phyloP scores from a whole-genome alignment of 1,139 yeast genomes.

The Kurtzmaniella natalensis region DNA sequence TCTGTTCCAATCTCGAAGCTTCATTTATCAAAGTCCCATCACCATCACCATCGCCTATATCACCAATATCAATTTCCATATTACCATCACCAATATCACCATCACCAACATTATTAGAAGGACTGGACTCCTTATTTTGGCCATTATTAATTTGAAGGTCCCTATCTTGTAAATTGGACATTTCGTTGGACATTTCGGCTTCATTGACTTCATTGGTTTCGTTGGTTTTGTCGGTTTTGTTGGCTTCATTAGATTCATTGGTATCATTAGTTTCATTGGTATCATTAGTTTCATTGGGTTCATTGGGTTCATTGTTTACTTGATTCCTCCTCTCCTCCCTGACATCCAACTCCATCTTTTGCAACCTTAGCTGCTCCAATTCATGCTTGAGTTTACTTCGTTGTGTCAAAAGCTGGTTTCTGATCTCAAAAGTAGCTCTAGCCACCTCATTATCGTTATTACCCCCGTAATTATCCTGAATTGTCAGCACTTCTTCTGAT shows the following conservation, averaged over 20 bases:
- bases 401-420: slow-evolving; percentile 19
- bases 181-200: background rate
- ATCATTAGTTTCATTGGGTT: too few species aligned
- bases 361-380: slow-evolving; percentile 19
- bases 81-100: too few species aligned
- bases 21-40: too few species aligned
- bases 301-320: slow-evolving; percentile 17
- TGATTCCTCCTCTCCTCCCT: slow-evolving; percentile 14
- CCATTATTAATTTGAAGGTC: background rate
- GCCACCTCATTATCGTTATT: background rate
- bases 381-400: slow-evolving; percentile 16
- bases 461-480: too few species aligned
- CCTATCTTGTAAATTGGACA: slow-evolving; percentile 3
- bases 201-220: slow-evolving; percentile 10
- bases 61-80: too few species aligned
- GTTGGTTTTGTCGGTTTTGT: too few species aligned
- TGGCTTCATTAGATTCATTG: background rate
- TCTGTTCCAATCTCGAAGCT: background rate
- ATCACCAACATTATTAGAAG: too few species aligned
- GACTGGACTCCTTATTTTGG: too few species aligned
- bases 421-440: slow-evolving; percentile 4
- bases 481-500: too few species aligned
- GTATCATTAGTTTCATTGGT: slow-evolving; percentile 9
- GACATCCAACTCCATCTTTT: slow-evolving; percentile 14
- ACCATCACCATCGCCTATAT: too few species aligned